Conservation (phyloP, 2,329 filamentous ascomycete species). For the Apiospora koreana region DNA sequence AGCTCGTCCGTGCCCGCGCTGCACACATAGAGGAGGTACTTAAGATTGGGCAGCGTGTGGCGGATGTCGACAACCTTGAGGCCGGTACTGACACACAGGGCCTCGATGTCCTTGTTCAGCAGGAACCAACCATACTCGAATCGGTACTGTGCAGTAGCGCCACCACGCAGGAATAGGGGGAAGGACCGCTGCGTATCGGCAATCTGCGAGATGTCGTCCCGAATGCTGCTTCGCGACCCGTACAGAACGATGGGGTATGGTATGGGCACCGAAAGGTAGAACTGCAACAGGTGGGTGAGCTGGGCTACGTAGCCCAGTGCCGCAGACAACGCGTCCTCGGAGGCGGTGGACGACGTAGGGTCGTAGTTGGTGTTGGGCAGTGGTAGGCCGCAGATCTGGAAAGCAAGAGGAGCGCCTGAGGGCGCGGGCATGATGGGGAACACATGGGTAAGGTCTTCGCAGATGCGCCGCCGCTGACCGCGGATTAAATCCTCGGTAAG, state of each 20-base stretch:
- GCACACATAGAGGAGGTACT: constrained; percentile 87
- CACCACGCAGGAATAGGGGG: constrained; percentile 71
- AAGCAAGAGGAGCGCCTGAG: constrained; percentile 65
- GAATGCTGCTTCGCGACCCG: constrained; percentile 69
- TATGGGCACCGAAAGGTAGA: constrained; percentile 76
- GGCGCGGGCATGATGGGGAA: constrained; percentile 74
- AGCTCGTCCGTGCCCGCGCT: constrained; percentile 72
- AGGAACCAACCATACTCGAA: constrained; percentile 97
- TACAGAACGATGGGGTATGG: constrained; percentile 77
- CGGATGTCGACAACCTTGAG: constrained; percentile 85
- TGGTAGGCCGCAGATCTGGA: constrained; percentile 77
- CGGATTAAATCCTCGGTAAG: constrained; percentile 66
- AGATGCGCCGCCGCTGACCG: constrained; percentile 86
- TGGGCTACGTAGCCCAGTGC: constrained; percentile 80
- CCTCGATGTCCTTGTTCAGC: constrained; percentile 93
- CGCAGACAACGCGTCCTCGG: constrained; percentile 75
- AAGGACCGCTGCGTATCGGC: constrained; percentile 63
- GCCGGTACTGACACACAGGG: constrained; percentile 63
- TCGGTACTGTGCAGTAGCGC: constrained; percentile 74
- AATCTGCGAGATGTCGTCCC: constrained; percentile 60
- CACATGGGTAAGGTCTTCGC: constrained; percentile 76
- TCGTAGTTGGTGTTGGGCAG: constrained; percentile 83
- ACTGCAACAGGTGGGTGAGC: constrained; percentile 73
- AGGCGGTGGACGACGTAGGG: constrained; percentile 41
- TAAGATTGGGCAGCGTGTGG: constrained; percentile 89